Base-by-base conservation (phyloP, 2,329 filamentous ascomycete genomes). In the Pestalotiopsis sp. region DNA sequence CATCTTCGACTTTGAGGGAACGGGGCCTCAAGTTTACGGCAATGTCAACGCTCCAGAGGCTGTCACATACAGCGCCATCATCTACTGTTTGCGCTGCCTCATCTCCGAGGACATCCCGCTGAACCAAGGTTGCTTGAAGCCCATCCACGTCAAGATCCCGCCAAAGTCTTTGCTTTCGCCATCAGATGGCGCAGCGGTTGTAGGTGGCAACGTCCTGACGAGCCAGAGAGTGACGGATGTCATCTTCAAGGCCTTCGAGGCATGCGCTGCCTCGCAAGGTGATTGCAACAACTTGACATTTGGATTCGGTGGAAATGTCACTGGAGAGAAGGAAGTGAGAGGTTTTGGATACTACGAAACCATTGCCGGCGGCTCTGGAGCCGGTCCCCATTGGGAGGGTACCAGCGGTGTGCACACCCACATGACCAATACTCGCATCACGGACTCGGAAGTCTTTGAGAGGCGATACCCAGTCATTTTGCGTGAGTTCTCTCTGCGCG, bases 261-360 rank as follows among this genome's bases (percentile, higher is more conserved):
- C 92, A 5, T 93, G 91, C 73, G 91, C 91, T 3, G 92, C 92
- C 6, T 88, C 85, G 4, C 92, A 94, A 75, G 92, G 92, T 39
- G 90, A 92, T 79, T 92, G 89, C 76, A 94, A 94, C 78, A 94
- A 94, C 76, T 83, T 94, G 17, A 94, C 92, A 0, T 94, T 94
- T 75, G 92, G 91, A 68, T 92, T 93, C 76, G 90, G 91, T 52
- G 91, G 91, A 39, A 88, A 90, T 70, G 78, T 87, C 45, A 81
- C 85, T 0, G 83, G 85, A 0, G 81, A 86, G 59, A 83, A 86
- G 68, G 84, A 85, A 31, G 84, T 88, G 23, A 88, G 87, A 45
- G 92, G 92, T 0, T 94, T 94, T 76, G 92, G 92, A 14, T 94
- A 94, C 82, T 94, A 94, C 77, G 92, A 94, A 78, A 93, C 92